Conservation (phyloP, 305 asterid genomes). For the Nicotiana rustica region DNA sequence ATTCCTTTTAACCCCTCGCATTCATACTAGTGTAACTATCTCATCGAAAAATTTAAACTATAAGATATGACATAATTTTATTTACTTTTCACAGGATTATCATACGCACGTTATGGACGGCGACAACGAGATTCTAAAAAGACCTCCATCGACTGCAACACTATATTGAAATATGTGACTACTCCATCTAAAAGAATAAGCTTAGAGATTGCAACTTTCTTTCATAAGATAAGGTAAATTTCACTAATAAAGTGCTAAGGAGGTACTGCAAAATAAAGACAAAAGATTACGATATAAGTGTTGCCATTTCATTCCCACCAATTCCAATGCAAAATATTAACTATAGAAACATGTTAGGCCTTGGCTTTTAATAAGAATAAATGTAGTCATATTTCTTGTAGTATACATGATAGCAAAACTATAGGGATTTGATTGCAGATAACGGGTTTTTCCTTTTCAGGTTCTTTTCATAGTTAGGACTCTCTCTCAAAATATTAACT, state of each 20-base stretch:
- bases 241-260: background rate
- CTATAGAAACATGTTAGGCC: background rate
- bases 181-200: background rate
- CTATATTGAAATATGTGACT: background rate
- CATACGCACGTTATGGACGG: background rate
- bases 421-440: too few species aligned
- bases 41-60: background rate
- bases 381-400: too few species aligned
- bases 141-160: background rate
- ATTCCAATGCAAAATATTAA: background rate
- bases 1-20: too few species aligned
- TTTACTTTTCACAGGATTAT: background rate
- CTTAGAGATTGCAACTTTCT: background rate
- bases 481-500: background rate
- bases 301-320: background rate
- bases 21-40: too few species aligned
- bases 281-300: background rate
- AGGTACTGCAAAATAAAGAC: background rate
- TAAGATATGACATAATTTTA: background rate
- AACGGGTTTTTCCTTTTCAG: too few species aligned
- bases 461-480: too few species aligned
- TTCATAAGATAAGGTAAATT: background rate
- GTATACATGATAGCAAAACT: too few species aligned
- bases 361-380: background rate
- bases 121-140: background rate